Evolutionary conservation across 2,329 filamentous ascomycete genomes (phyloP).

Genomic region (Lecanicillium sp.): DNA sequence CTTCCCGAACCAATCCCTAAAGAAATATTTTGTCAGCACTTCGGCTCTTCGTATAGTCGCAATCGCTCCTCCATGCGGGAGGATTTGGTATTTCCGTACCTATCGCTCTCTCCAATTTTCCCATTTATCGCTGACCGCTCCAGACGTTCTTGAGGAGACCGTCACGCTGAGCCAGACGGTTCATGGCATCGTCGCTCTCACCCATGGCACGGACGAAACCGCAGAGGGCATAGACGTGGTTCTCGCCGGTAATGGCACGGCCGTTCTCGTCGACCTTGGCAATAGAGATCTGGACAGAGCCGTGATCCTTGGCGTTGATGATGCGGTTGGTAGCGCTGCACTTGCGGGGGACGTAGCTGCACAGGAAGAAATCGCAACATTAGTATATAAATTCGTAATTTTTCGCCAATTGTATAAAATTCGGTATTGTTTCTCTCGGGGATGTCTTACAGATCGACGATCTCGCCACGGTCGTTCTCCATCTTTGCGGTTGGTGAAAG

Average conservation of each 20-base stretch:
- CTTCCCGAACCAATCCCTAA: constrained; percentile 26
- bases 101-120: constrained; percentile 12
- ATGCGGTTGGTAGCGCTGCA: constrained; percentile 99
- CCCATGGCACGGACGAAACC: constrained; percentile 97
- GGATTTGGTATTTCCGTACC: constrained; percentile 11
- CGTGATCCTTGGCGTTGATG: constrained; percentile 99
- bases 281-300: constrained; percentile 92
- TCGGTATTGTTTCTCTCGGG: constrained; percentile 5
- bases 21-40: constrained; percentile 12
- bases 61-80: constrained; percentile 6
- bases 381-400: constrained; percentile 17
- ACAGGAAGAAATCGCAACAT: constrained; percentile 12
- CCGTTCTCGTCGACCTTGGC: constrained; percentile 99
- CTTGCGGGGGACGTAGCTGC: constrained; percentile 95
- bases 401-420: constrained; percentile 1
- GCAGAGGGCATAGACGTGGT: constrained; percentile 94
- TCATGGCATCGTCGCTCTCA: constrained; percentile 94
- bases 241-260: constrained; percentile 86
- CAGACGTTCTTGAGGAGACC: constrained; percentile 97
- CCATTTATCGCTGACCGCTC: constrained; percentile 61
- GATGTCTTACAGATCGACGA: constrained; percentile 87
- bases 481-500: constrained; percentile 54
- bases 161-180: constrained; percentile 92
- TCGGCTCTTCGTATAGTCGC: constrained; percentile 1
- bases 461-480: constrained; percentile 99